Percentiles rank a stretch among this genome's conserved stretches.
Evolutionary conservation across 257 asterid genomes (phyloP).

Genomic region (Solanum chilense): DNA sequence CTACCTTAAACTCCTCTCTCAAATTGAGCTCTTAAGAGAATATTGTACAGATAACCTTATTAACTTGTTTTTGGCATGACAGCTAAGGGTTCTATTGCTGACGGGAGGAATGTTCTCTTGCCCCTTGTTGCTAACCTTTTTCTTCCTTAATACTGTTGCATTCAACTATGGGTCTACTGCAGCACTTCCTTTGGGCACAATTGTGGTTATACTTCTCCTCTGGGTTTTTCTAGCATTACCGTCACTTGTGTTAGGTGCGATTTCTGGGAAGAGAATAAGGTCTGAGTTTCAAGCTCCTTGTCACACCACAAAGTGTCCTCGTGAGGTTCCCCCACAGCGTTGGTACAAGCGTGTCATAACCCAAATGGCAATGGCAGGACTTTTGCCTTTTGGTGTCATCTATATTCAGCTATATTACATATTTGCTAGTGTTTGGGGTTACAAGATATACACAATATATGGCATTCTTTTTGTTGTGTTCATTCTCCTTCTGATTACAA

Average conservation of each 20-base stretch:
- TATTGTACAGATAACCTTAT: not conserved
- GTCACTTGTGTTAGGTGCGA: slow-evolving; percentile 5
- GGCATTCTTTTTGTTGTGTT: not conserved
- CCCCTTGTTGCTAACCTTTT: slow-evolving; percentile 4
- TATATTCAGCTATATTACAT: slow-evolving; percentile 7
- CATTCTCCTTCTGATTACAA: not conserved
- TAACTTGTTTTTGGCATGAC: not conserved
- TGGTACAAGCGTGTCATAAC: slow-evolving; percentile 3
- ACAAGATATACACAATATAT: slow-evolving; percentile 5
- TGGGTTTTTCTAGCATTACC: slow-evolving; percentile 8
- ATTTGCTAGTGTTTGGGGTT: slow-evolving; percentile 13
- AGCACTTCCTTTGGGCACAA: slow-evolving; percentile 8
- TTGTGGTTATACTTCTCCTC: slow-evolving; percentile 1
- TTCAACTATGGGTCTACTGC: slow-evolving; percentile 7
- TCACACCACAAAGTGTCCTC: slow-evolving; percentile 10
- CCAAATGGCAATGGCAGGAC: slow-evolving; percentile 15
- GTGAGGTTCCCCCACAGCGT: slow-evolving; percentile 8
- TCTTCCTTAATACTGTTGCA: slow-evolving; percentile 9
- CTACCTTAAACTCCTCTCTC: not conserved
- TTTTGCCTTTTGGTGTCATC: slow-evolving; percentile 5
- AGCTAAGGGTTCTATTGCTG: slow-evolving; percentile 3
- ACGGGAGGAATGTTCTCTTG: slow-evolving; percentile 10
- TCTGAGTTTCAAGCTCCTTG: slow-evolving; percentile 6
- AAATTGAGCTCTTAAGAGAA: not conserved
- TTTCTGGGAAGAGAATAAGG: not conserved